phyloP scores from a whole-genome alignment of 1,139 yeast genomes.

The Debaryomyces psychrophilus region DNA sequence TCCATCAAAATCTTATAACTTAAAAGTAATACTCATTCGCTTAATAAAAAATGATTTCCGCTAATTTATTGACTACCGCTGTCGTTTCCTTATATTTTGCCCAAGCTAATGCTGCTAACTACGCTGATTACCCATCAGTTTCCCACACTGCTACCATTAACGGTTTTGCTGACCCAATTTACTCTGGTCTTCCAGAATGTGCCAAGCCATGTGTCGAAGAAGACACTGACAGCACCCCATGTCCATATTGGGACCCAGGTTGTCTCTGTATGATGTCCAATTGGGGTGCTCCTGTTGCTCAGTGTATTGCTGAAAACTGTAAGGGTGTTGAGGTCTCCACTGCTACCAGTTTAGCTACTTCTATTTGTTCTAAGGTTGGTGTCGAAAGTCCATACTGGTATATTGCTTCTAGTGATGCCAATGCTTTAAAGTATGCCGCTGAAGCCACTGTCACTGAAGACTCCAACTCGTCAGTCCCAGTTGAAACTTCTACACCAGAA shows the following conservation, averaged over 20 bases:
- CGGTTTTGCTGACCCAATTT: conserved; percentile 56
- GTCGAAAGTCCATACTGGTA: conserved; percentile 22
- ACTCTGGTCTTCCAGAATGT: conserved; percentile 43
- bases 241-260: conserved; percentile 60
- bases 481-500: conserved; percentile 3
- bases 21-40: not conserved
- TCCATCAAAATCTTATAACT: not conserved
- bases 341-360: conserved; percentile 45
- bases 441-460: conserved; percentile 9
- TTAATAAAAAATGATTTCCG: conserved; percentile 6
- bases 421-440: conserved; percentile 20
- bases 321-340: conserved; percentile 39
- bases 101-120: conserved; percentile 17
- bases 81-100: conserved; percentile 5
- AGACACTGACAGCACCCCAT: conserved; percentile 41
- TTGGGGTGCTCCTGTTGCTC: conserved; percentile 49
- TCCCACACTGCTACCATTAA: conserved; percentile 53
- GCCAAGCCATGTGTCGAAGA: conserved; percentile 46
- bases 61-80: conserved; percentile 8
- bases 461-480: conserved; percentile 5
- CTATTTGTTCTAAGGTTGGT: conserved; percentile 47
- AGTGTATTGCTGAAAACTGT: conserved; percentile 48
- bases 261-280: conserved; percentile 55
- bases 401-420: conserved; percentile 7
- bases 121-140: conserved; percentile 49